Conservation (phyloP, 306 rosid genomes). For the Inga laurina region DNA sequence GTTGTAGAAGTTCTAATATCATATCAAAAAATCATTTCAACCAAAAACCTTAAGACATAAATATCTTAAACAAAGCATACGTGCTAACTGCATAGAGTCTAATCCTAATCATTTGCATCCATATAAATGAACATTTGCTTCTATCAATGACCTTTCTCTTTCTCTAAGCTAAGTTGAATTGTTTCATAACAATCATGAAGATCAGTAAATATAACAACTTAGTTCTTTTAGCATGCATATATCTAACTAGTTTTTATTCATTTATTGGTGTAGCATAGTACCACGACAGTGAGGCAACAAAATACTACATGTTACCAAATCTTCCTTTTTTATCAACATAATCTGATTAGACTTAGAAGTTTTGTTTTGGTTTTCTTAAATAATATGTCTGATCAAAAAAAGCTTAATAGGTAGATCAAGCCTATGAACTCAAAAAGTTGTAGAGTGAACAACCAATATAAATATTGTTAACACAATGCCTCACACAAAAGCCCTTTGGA, state of each 20-base stretch:
- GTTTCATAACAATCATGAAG: slow-evolving; percentile 1
- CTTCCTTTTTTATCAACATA: background rate
- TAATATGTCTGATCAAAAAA: slow-evolving; percentile 2
- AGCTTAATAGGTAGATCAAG: slow-evolving; percentile 14
- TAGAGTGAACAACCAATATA: background rate
- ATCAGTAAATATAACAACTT: background rate
- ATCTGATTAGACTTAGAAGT: background rate
- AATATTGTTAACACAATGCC: background rate
- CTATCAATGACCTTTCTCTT: slow-evolving; percentile 2
- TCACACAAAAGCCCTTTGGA: background rate
- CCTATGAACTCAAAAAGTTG: background rate
- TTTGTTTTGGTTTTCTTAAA: slow-evolving; percentile 1
- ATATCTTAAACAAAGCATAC: background rate
- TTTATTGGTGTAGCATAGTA: background rate
- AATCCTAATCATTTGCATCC: background rate
- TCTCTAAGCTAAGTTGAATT: background rate
- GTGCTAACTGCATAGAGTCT: background rate
- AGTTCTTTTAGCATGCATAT: slow-evolving; percentile 4
- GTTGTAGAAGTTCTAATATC: background rate
- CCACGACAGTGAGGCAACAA: background rate
- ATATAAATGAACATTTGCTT: background rate
- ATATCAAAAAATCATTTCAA: background rate
- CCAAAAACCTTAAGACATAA: background rate
- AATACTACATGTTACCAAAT: background rate
- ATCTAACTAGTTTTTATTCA: background rate